phyloP scores from a whole-genome alignment of 495 filamentous ascomycete genomes.

The Tuber indicum region DNA sequence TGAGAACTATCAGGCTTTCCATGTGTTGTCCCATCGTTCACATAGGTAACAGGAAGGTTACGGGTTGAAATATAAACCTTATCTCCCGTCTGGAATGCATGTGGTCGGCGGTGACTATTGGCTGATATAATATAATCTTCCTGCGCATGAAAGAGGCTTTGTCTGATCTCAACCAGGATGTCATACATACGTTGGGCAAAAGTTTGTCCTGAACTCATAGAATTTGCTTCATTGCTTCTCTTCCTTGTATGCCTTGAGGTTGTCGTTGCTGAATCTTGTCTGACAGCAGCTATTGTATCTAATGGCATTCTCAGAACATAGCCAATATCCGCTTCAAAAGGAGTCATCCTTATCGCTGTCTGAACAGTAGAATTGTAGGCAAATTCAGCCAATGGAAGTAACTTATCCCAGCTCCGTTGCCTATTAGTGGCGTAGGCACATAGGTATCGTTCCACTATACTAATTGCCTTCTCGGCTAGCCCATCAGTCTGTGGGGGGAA shows the following conservation, averaged over 20 bases:
- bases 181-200: not conserved
- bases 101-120: slow-evolving; percentile 1
- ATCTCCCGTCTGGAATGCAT: not conserved
- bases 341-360: slow-evolving; percentile 1
- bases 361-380: slow-evolving; percentile 8
- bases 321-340: slow-evolving; percentile 11
- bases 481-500: slow-evolving; percentile 13
- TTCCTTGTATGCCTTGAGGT: too few relatives aligned
- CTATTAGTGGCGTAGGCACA: not conserved
- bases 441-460: slow-evolving; percentile 8
- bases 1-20: too few relatives aligned
- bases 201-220: not conserved
- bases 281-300: not conserved
- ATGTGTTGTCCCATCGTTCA: too few relatives aligned
- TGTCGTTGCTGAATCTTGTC: not conserved
- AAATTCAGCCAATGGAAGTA: slow-evolving; percentile 8
- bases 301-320: slow-evolving; percentile 9
- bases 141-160: not conserved
- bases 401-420: not conserved
- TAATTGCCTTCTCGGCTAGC: not conserved
- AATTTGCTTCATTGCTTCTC: not conserved
- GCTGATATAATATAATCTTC: not conserved
- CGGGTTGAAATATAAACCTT: too few relatives aligned
- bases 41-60: too few relatives aligned
- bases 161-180: not conserved